phyloP scores from a whole-genome alignment of 1,284 basidiomycete genomes.

The Inonotus hispidus region DNA sequence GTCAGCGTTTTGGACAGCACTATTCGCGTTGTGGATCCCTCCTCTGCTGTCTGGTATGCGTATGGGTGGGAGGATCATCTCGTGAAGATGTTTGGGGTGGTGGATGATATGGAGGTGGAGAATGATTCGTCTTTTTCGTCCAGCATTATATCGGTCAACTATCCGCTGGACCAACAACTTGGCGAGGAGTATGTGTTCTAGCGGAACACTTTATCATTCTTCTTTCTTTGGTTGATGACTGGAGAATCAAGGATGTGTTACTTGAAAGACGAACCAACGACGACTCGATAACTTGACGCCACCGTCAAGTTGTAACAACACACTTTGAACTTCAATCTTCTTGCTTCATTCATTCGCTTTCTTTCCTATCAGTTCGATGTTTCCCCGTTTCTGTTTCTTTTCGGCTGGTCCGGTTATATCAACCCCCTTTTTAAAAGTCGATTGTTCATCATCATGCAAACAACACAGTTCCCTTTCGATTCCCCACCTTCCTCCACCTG shows the following conservation, averaged over 20 bases:
- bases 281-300: background rate
- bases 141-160: constrained; percentile 1
- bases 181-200: background rate
- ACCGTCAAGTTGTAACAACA: too few relatives aligned
- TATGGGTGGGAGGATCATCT: background rate
- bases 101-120: constrained; percentile 13
- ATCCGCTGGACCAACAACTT: background rate
- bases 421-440: background rate
- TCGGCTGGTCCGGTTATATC: background rate
- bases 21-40: constrained; percentile 6
- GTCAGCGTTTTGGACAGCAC: constrained; percentile 11
- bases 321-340: too few relatives aligned
- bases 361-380: background rate
- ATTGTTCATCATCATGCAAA: too few relatives aligned
- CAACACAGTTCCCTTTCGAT: too few relatives aligned
- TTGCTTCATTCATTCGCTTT: background rate
- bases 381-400: background rate
- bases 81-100: background rate
- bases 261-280: background rate
- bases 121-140: constrained; percentile 9
- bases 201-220: background rate
- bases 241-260: background rate
- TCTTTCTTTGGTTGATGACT: background rate
- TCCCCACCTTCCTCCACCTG: too few relatives aligned
- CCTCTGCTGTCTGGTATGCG: background rate